These are phyloP conservation scores for Saccharomycopsis sp. DNA, from an alignment of 805 yeast genomes.

Conservation along the genomic window DNA sequence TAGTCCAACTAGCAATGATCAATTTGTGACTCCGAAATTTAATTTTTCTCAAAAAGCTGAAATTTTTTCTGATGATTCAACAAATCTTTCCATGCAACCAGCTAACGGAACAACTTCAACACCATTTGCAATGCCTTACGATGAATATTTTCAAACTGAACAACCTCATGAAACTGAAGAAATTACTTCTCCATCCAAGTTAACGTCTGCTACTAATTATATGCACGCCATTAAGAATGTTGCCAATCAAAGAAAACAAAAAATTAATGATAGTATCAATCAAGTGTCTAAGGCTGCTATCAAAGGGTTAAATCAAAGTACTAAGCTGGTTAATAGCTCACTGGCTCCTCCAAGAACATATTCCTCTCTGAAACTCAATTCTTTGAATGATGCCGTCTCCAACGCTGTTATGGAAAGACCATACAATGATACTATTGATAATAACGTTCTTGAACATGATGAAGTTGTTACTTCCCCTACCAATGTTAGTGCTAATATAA, in stretches of 20 bases:
- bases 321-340: too few species aligned
- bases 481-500: too few species aligned
- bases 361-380: too few species aligned
- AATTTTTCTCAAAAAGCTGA: too few species aligned
- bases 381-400: too few species aligned
- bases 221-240: slow-evolving; percentile 13
- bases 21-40: too few species aligned
- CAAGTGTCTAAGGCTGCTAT: slow-evolving; percentile 14
- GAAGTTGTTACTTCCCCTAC: too few species aligned
- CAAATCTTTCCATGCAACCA: too few species aligned
- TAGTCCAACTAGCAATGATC: too few species aligned
- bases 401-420: not conserved
- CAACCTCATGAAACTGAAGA: not conserved
- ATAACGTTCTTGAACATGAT: not conserved
- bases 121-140: too few species aligned
- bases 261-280: slow-evolving; percentile 10
- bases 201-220: slow-evolving; percentile 9
- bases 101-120: too few species aligned
- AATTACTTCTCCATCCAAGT: slow-evolving; percentile 1
- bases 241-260: slow-evolving; percentile 12
- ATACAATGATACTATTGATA: not conserved
- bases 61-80: too few species aligned
- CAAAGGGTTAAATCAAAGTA: slow-evolving; percentile 1
- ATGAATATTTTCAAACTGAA: not conserved
- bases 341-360: not conserved